Evolutionary conservation across 2,329 filamentous ascomycete genomes (phyloP).

Genomic region (Chlorencoelia australis): DNA sequence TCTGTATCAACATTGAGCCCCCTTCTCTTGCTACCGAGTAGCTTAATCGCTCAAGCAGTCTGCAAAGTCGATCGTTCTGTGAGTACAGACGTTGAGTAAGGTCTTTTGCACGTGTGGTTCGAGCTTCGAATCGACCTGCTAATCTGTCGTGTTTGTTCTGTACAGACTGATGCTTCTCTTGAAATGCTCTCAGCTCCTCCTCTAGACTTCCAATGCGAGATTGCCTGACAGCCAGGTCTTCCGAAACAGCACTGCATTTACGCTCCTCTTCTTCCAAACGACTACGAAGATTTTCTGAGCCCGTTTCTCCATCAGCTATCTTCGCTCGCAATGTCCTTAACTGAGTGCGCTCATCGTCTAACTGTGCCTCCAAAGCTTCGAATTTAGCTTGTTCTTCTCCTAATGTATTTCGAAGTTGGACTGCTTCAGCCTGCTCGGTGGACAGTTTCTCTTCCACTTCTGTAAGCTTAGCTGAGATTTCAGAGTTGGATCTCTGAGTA

Average conservation of each 20-base stretch:
- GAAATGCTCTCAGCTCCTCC: conserved; percentile 60
- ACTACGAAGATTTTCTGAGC: conserved; percentile 68
- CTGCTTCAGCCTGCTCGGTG: conserved; percentile 39
- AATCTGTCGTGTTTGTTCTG: conserved; percentile 43
- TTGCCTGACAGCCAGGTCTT: conserved; percentile 64
- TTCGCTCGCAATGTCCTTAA: conserved; percentile 58
- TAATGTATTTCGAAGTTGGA: conserved; percentile 44
- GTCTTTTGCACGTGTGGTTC: conserved; percentile 67
- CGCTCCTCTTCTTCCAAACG: conserved; percentile 66
- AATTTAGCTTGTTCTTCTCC: conserved; percentile 44
- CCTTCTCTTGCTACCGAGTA: conserved; percentile 71
- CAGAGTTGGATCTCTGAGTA: conserved; percentile 42
- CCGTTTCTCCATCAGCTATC: conserved; percentile 74
- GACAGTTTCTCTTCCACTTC: conserved; percentile 42
- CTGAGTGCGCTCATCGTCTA: conserved; percentile 57
- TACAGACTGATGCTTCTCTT: conserved; percentile 50
- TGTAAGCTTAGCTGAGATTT: conserved; percentile 48
- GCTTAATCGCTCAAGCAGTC: conserved; percentile 77
- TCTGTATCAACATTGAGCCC: conserved; percentile 64
- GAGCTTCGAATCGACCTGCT: conserved; percentile 52
- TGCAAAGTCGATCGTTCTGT: conserved; percentile 74
- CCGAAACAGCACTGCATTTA: conserved; percentile 55
- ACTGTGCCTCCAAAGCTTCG: conserved; percentile 43
- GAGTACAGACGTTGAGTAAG: conserved; percentile 73
- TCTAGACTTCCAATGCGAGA: conserved; percentile 68